phyloP scores from a whole-genome alignment of 1,139 yeast species.

The Pichia sp. region DNA sequence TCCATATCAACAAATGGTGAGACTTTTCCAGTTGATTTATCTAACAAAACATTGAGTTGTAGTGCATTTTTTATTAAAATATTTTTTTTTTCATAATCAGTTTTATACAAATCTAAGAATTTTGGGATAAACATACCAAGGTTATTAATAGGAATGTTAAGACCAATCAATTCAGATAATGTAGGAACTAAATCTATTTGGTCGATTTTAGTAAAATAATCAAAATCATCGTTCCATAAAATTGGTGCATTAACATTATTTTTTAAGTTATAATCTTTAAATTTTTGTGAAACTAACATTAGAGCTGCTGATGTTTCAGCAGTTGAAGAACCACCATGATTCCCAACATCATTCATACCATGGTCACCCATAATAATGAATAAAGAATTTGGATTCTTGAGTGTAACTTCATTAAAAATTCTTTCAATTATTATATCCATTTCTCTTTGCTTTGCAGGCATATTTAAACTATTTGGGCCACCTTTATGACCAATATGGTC shows the following conservation, averaged over 20 bases:
- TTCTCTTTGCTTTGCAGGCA: slow-evolving; percentile 76
- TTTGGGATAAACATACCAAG: slow-evolving; percentile 66
- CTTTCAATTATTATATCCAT: slow-evolving; percentile 65
- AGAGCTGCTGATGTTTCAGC: slow-evolving; percentile 91
- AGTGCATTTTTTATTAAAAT: slow-evolving; percentile 53
- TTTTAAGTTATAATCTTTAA: slow-evolving; percentile 28
- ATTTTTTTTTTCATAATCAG: slow-evolving; percentile 32
- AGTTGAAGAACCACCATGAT: slow-evolving; percentile 89
- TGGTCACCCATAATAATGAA: slow-evolving; percentile 86
- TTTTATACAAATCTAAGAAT: slow-evolving; percentile 42
- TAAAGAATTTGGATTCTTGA: slow-evolving; percentile 48
- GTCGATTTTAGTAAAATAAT: slow-evolving; percentile 49
- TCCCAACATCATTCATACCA: slow-evolving; percentile 91
- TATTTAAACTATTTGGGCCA: slow-evolving; percentile 74
- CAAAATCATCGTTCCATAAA: slow-evolving; percentile 42
- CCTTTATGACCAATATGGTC: slow-evolving; percentile 98
- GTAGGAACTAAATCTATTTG: slow-evolving; percentile 92
- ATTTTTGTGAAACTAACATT: slow-evolving; percentile 58
- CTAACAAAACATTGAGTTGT: slow-evolving; percentile 44
- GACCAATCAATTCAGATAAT: slow-evolving; percentile 59
- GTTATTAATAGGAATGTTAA: slow-evolving; percentile 82
- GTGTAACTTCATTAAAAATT: slow-evolving; percentile 42
- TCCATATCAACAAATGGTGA: slow-evolving; percentile 17
- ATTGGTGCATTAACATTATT: slow-evolving; percentile 31
- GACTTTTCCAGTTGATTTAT: slow-evolving; percentile 20